A percentile compares a stretch with the other conserved stretches of the same genome.
Evolutionary conservation across 768 basidiomycete genomes (phyloP).

Genomic region (Boletales sp.): DNA sequence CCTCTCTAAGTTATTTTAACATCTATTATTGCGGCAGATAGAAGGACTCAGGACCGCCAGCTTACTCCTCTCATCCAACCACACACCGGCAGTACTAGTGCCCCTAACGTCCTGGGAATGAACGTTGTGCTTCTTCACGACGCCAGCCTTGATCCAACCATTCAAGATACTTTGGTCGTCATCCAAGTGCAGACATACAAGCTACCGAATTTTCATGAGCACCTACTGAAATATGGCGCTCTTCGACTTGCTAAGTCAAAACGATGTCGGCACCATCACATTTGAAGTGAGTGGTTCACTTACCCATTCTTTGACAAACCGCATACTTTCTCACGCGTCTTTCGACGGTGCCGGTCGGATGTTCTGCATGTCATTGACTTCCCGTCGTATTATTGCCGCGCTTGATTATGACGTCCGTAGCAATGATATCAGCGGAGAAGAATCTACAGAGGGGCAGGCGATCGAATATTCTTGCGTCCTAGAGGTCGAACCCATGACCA

Average conservation of each 20-base stretch:
- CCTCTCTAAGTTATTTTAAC: not conserved
- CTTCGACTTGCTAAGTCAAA: not conserved
- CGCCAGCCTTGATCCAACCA: slow-evolving; percentile 2
- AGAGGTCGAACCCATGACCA: too few relatives aligned
- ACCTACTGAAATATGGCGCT: not conserved
- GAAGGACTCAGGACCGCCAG: not conserved
- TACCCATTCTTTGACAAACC: not conserved
- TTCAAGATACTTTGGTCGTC: slow-evolving; percentile 9
- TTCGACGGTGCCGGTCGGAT: not conserved
- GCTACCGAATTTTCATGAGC: too few relatives aligned
- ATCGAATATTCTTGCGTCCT: not conserved
- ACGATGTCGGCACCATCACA: not conserved
- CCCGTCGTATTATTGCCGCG: not conserved
- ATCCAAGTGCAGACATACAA: slow-evolving; percentile 3
- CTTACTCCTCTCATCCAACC: slow-evolving; percentile 3
- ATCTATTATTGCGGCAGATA: not conserved
- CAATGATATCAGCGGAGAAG: not conserved
- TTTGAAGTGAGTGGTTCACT: not conserved
- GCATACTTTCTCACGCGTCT: not conserved
- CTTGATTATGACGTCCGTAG: not conserved
- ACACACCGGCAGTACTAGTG: slow-evolving; percentile 8
- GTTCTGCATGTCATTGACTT: not conserved
- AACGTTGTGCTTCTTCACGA: slow-evolving; percentile 12
- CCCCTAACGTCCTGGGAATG: not conserved
- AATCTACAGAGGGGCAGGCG: not conserved